Base-by-base conservation (phyloP, 1,284 basidiomycete species). In the Papiliotrema flavescens region DNA sequence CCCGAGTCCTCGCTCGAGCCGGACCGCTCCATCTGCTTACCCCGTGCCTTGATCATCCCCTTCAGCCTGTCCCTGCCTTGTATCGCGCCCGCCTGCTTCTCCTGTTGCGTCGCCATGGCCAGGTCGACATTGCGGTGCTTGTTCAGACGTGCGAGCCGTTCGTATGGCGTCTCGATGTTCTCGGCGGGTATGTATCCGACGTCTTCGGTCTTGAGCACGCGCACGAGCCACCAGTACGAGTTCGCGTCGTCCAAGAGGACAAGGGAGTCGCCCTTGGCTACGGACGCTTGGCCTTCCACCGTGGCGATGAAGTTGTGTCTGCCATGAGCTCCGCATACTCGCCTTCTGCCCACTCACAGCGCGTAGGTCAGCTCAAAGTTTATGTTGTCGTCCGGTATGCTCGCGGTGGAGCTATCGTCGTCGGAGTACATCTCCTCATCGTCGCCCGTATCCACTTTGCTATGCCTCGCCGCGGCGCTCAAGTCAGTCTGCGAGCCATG, bases 121-220 rank as follows among this genome's bases (percentile, higher is more conserved):
- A 95, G 88, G 73, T 98, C 95, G 54, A 98, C 89, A 74, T 99
- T 99, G 36, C 94, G 83, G 73, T 97, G 93, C 75, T 98, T 98
- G 80, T 98, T 98, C 55, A 98, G 81, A 56, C 95, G 81, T 0
- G 95, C 95, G 22, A 98, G 83, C 46, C 95, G 84, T 75, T 98
- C 95, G 67, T 93, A 97, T 0, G 95, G 96, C 0, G 96, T 98
- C 76, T 98, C 96, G 67, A 98, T 97, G 75, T 98, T 98, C 79
- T 99, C 95, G 0, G 95, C 95, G 17, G 95, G 95, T 51, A 99
- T 98, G 76, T 98, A 98, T 1, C 95, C 95, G n/a, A 99, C 91
- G 69, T 97, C 94, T 76, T 98, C 92, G 2, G 90, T 97, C 80
- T 94, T 98, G 66, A 97, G 83, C 4, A 96, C 93, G 51, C 91